Base-by-base conservation (phyloP, 352 stramenopile genomes). In the Pythium periplocum region DNA sequence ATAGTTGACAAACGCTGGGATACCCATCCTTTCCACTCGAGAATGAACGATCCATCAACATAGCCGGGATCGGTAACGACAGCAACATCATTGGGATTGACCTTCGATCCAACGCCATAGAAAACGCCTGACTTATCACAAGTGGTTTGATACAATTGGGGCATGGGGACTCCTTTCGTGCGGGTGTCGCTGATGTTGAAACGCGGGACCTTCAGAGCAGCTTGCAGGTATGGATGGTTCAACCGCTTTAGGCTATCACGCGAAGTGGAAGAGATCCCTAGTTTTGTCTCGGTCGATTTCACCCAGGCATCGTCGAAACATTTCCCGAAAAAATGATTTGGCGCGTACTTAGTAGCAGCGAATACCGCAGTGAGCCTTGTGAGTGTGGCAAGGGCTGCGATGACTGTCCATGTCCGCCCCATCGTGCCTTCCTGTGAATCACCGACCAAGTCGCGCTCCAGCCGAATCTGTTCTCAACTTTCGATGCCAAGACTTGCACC, bases 231-330 rank as follows among this genome's bases (percentile, higher is more conserved):
- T 30, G 71, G 66, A 32, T 78, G 26, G 1, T 66, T 40, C 6
- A 73, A 40, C 3, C 53, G 54, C 0, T 57, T 66, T 26, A 53
- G 40, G 4, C 48, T 63, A 43, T 75, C 61, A 2, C 64, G 58
- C 6, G 60, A 58, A 0, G 17, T 43, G 6, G 55, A 48, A 2
- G 63, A 82, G 12, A 82, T 66, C 4, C 57, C 63, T 32, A 73
- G 39, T 17, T 53, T 48, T 4, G 51, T 39, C 26, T 65, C 64
- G 1, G 74, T 48, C 0, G 37, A 45, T 6, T 57, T 45, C 26
- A 62, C 69, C 71, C 71, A 82, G n/a, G 8, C 43, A 2, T 75
- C 40, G 31, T 78, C 66, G 5, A 82, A 58, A 26, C 71, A 77
- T 32, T 58, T 68, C 35, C 71, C 69, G 11, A 82, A 51, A 9